Evolutionary conservation across 2,329 filamentous ascomycete genomes (phyloP).

Genomic region (Zasmidium cellare): DNA sequence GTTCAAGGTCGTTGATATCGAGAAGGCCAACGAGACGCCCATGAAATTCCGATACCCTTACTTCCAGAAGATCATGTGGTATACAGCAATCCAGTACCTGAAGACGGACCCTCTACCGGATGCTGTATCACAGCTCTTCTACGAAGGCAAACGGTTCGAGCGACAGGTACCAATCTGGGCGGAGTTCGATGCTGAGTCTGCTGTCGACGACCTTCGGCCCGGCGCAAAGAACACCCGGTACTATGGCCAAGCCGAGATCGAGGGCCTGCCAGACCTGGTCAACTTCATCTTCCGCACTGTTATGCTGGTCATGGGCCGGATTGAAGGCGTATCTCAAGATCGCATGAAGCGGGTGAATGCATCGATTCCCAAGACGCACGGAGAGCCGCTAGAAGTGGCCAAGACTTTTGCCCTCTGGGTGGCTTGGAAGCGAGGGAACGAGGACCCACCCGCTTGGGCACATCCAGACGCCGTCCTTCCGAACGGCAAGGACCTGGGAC

Average conservation of each 20-base stretch:
- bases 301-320: slow-evolving; percentile 60
- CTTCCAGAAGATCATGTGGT: slow-evolving; percentile 71
- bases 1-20: slow-evolving; percentile 64
- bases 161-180: slow-evolving; percentile 59
- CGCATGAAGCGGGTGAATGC: slow-evolving; percentile 60
- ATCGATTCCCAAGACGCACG: slow-evolving; percentile 63
- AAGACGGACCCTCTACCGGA: slow-evolving; percentile 63
- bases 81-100: slow-evolving; percentile 64
- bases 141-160: slow-evolving; percentile 56
- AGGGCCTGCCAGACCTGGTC: slow-evolving; percentile 59
- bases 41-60: slow-evolving; percentile 67
- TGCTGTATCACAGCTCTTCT: slow-evolving; percentile 56
- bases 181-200: slow-evolving; percentile 55
- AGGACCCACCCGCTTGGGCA: slow-evolving; percentile 62
- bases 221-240: slow-evolving; percentile 58
- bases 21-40: slow-evolving; percentile 66
- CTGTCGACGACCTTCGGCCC: slow-evolving; percentile 48
- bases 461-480: slow-evolving; percentile 57
- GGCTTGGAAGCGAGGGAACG: slow-evolving; percentile 67
- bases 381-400: slow-evolving; percentile 61
- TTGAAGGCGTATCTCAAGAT: slow-evolving; percentile 61
- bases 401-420: slow-evolving; percentile 65
- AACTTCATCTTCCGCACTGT: slow-evolving; percentile 65
- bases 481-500: slow-evolving; percentile 49
- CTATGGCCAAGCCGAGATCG: slow-evolving; percentile 63